Evolutionary conservation across 169 alveolate genomes (phyloP), one percentile per base, ranked within the genome.

Genomic region (Eimeria maxima): DNA sequence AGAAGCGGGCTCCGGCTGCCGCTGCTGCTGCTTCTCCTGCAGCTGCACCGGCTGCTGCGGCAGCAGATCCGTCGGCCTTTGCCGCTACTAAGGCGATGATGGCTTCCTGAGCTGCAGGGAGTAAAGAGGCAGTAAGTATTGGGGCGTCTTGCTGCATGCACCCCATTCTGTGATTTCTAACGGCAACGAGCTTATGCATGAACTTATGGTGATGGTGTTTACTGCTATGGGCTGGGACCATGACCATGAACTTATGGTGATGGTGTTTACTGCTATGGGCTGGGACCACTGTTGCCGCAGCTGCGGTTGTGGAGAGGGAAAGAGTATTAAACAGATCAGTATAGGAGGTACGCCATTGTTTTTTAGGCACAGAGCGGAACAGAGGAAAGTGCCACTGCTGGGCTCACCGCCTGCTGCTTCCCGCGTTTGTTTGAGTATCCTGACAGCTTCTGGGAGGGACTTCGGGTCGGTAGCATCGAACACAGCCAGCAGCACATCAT

Each of bases 1-100:
- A 84, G 78, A 84, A 84, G 55, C 53, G 78, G 57, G 80, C 18
- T n/a, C 93, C 93, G 29, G 93, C 93, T 18, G 93, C 78, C 33
- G 93, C 74, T 84, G 93, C 93, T 84, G 93, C 93, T 29, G 29
- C 78, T 57, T 38, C 20, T 60, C 78, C 93, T 55, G 93, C 93
- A 33, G 74, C 80, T 14, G 57, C 93, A 4, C 71, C 93, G 11
- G 93, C 78, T 84, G 47, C 76, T 33, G 93, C 93, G 29, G 93
- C 93, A 84, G 44, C 60, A 55, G 93, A 53, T 11, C 78, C 78
- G 33, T 60, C 93, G 8, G 93, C 74, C 93, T 84, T 84, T 4
- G 93, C 93, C 24, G 93, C 93, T 29, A 84, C 93, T 55, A 84
- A 57, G 33, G 76, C 93, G 2, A 27, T 29, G 20, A 84, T 18